Percentiles rank a stretch among this genome's conserved stretches.
phyloP scores from a whole-genome alignment of 768 basidiomycete genomes.

The Ramaria sp. region DNA sequence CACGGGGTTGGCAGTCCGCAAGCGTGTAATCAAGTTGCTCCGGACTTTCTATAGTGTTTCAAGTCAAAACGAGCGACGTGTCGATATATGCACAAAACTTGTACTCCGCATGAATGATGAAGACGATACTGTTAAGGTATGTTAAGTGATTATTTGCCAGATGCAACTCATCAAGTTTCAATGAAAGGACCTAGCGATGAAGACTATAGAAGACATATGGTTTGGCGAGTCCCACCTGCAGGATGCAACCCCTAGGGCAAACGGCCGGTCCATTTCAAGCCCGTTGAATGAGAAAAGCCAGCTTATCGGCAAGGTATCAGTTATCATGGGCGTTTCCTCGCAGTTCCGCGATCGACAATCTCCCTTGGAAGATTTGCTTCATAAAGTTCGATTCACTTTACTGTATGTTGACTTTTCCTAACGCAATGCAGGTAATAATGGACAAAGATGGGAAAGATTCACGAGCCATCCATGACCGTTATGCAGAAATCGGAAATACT shows the following conservation, averaged over 20 bases:
- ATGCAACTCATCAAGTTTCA: conserved; percentile 2
- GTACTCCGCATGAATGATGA: conserved; percentile 83
- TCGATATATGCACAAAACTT: conserved; percentile 76
- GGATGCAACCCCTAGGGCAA: background rate
- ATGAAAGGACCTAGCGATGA: conserved; percentile 67
- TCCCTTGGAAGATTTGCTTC: conserved; percentile 74
- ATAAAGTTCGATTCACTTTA: conserved; percentile 31
- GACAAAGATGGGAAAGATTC: conserved; percentile 55
- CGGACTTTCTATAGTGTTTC: conserved; percentile 69
- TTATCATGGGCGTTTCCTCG: conserved; percentile 80
- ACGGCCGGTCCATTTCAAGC: conserved; percentile 11
- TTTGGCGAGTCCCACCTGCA: conserved; percentile 34
- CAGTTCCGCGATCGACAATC: conserved; percentile 78
- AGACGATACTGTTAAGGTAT: conserved; percentile 79
- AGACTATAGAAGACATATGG: conserved; percentile 87
- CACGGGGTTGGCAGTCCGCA: conserved; percentile 85
- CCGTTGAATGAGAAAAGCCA: conserved; percentile 38
- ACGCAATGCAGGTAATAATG: conserved; percentile 40
- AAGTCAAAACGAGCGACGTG: conserved; percentile 44
- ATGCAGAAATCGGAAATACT: conserved; percentile 71
- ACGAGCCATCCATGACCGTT: conserved; percentile 48
- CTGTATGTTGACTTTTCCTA: background rate
- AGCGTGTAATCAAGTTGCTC: conserved; percentile 91
- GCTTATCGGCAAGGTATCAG: conserved; percentile 54
- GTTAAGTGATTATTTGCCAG: background rate